A percentile compares a stretch with the other conserved stretches of the same genome.
phyloP scores from a whole-genome alignment of 1,284 basidiomycete genomes.

The Chiua sp. region DNA sequence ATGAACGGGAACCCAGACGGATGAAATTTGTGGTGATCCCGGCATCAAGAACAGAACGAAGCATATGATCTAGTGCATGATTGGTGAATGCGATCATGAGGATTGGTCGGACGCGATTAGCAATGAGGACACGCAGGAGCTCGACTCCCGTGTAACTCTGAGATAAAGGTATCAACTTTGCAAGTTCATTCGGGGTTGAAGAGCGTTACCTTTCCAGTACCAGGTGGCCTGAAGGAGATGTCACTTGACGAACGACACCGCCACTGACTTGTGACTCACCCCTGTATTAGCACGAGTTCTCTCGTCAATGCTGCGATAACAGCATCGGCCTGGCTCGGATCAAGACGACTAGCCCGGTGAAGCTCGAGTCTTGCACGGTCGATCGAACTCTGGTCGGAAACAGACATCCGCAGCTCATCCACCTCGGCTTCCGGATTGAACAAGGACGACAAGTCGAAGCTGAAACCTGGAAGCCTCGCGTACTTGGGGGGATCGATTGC shows the following conservation, averaged over 20 bases:
- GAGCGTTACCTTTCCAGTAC: slow-evolving; percentile 68
- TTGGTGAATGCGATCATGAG: slow-evolving; percentile 78
- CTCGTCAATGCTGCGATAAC: slow-evolving; percentile 62
- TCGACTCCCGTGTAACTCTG: slow-evolving; percentile 73
- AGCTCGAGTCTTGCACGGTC: slow-evolving; percentile 47
- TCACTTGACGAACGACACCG: background rate
- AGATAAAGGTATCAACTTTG: background rate
- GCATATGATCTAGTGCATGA: slow-evolving; percentile 76
- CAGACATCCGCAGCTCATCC: slow-evolving; percentile 24
- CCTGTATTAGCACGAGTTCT: slow-evolving; percentile 72
- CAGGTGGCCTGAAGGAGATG: slow-evolving; percentile 59
- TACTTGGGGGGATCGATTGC: slow-evolving; percentile 55
- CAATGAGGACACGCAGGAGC: slow-evolving; percentile 64
- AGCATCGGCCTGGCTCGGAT: slow-evolving; percentile 71
- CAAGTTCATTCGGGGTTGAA: background rate
- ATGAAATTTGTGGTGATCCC: slow-evolving; percentile 65
- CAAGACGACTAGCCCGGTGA: slow-evolving; percentile 54
- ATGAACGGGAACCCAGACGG: slow-evolving; percentile 64
- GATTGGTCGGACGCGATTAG: slow-evolving; percentile 56
- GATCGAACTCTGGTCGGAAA: slow-evolving; percentile 27
- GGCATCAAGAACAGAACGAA: slow-evolving; percentile 63
- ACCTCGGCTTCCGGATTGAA: slow-evolving; percentile 33
- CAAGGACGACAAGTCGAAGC: slow-evolving; percentile 52
- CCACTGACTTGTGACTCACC: slow-evolving; percentile 45
- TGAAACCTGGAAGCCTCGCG: slow-evolving; percentile 52